Conservation (phyloP, 495 filamentous ascomycete genomes). For the Penicillium robsamsonii region DNA sequence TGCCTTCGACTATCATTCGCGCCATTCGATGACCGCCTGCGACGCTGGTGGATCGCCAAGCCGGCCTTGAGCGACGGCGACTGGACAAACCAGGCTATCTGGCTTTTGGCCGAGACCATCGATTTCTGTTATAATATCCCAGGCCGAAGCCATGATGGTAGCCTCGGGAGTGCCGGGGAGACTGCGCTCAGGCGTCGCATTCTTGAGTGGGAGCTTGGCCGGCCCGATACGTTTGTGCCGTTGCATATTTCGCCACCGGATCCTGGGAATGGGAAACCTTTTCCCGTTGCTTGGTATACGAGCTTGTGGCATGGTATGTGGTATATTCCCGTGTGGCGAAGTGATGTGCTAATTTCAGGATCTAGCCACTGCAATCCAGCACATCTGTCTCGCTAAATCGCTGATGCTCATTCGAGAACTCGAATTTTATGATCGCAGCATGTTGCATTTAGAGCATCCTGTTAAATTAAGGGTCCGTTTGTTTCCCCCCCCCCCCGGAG, state of each 20-base stretch:
- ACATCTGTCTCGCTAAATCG: slow-evolving; percentile 41
- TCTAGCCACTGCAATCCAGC: slow-evolving; percentile 40
- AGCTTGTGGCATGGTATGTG: slow-evolving; percentile 39
- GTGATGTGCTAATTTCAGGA: slow-evolving; percentile 1
- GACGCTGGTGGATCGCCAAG: slow-evolving; percentile 31
- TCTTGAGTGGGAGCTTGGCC: slow-evolving; percentile 31
- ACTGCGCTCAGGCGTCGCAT: slow-evolving; percentile 30
- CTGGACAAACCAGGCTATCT: slow-evolving; percentile 41
- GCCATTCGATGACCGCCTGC: slow-evolving; percentile 38
- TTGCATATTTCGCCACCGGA: slow-evolving; percentile 36
- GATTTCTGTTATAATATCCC: slow-evolving; percentile 38
- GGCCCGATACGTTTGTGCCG: slow-evolving; percentile 36
- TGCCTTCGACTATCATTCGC: slow-evolving; percentile 38
- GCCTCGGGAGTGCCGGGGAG: slow-evolving; percentile 20
- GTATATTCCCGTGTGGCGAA: background rate
- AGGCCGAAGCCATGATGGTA: slow-evolving; percentile 20
- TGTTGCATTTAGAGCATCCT: slow-evolving; percentile 14
- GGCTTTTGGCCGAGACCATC: slow-evolving; percentile 41
- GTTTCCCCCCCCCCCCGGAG: no score
- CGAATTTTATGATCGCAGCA: slow-evolving; percentile 16
- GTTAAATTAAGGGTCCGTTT: slow-evolving; percentile 30
- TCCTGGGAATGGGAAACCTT: slow-evolving; percentile 32
- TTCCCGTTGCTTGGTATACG: slow-evolving; percentile 41
- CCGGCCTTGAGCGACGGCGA: slow-evolving; percentile 35
- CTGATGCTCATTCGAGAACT: slow-evolving; percentile 31